A percentile compares a stretch with the other conserved stretches of the same genome.
These are phyloP conservation scores for Metschnikowia matae DNA, from an alignment of 805 yeast genomes.

Conservation along the genomic window DNA sequence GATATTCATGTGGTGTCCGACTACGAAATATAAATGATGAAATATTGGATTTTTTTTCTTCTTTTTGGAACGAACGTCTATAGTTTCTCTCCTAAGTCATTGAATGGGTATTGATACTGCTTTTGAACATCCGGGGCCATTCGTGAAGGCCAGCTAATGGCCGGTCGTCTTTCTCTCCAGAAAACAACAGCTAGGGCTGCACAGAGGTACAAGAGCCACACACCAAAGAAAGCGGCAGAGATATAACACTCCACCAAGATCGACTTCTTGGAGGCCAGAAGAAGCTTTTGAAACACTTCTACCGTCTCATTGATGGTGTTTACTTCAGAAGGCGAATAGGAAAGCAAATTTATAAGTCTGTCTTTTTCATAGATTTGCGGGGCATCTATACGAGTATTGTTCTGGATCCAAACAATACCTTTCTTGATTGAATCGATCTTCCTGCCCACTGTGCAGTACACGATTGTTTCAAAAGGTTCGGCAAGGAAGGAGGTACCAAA, in stretches of 20 bases:
- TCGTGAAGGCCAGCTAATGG: slow-evolving; percentile 12
- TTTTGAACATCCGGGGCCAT: slow-evolving; percentile 6
- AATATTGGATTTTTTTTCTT: too few species aligned
- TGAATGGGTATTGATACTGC: slow-evolving; percentile 9
- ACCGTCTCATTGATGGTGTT: slow-evolving; percentile 38
- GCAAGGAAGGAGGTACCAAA: slow-evolving; percentile 70
- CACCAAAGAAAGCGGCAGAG: slow-evolving; percentile 37
- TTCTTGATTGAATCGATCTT: slow-evolving; percentile 62
- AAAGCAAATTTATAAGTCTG: slow-evolving; percentile 42
- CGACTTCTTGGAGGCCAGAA: slow-evolving; percentile 31
- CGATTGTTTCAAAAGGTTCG: slow-evolving; percentile 58
- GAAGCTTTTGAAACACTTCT: slow-evolving; percentile 21
- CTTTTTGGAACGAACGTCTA: too few species aligned
- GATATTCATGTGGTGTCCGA: slow-evolving; percentile 6
- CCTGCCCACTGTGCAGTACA: slow-evolving; percentile 74
- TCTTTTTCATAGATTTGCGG: slow-evolving; percentile 14
- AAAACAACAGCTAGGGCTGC: slow-evolving; percentile 28
- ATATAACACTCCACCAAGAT: slow-evolving; percentile 46
- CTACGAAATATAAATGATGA: background rate
- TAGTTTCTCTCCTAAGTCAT: slow-evolving; percentile 7
- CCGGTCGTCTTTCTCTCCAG: slow-evolving; percentile 1
- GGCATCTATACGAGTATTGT: slow-evolving; percentile 38
- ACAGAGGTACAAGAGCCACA: slow-evolving; percentile 48
- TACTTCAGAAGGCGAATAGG: slow-evolving; percentile 39
- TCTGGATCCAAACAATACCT: slow-evolving; percentile 77